Evolutionary conservation across 371 early-diverging fungal genomes (phyloP).

Genomic region (Umbelopsis sp.): DNA sequence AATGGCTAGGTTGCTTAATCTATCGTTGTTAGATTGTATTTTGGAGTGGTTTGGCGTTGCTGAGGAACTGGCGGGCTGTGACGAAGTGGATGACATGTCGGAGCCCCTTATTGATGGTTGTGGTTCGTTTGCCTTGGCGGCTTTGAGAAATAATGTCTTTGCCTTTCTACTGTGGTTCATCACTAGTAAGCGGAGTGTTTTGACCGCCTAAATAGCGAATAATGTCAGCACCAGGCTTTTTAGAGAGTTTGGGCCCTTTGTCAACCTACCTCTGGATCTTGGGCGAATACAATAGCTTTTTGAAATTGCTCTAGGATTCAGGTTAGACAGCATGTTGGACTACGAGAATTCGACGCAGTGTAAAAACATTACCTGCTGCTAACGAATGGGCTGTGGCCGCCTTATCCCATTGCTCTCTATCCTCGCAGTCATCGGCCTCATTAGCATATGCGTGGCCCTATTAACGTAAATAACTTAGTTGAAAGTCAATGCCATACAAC

Average conservation of each 20-base stretch:
- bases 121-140: conserved; percentile 17
- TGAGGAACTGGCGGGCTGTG: conserved; percentile 9
- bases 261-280: conserved; percentile 37
- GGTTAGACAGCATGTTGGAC: conserved; percentile 13
- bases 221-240: no score
- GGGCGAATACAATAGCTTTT: conserved; percentile 38
- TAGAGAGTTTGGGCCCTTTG: no score
- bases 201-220: conserved; percentile 31
- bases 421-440: conserved; percentile 56
- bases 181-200: conserved; percentile 34
- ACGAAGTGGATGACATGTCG: conserved; percentile 9
- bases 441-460: conserved; percentile 58
- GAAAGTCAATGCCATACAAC: not conserved
- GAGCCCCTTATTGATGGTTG: conserved; percentile 18
- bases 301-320: conserved; percentile 37
- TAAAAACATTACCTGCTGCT: conserved; percentile 42
- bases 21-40: not conserved
- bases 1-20: not conserved
- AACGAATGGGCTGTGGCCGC: conserved; percentile 51
- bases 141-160: conserved; percentile 34
- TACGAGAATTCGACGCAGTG: not conserved
- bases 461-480: not conserved
- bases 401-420: conserved; percentile 50
- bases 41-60: not conserved
- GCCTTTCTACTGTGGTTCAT: conserved; percentile 43